A percentile compares a stretch with the other conserved stretches of the same genome.
phyloP scores from a whole-genome alignment of 192 early-diverging fungal genomes.

The Podila clonocystis region DNA sequence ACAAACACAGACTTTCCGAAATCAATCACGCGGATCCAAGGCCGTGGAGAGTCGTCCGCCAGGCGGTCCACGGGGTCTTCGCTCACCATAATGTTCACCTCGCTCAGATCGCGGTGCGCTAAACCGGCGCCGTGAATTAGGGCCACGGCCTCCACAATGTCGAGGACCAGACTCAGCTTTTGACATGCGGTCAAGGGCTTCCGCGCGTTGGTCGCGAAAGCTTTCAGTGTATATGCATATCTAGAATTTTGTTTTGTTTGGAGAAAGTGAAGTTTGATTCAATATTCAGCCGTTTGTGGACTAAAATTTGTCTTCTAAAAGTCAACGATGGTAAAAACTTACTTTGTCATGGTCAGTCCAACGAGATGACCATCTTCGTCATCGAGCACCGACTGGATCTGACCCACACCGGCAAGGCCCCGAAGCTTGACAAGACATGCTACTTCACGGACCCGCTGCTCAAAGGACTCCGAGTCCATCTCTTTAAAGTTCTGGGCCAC shows the following conservation, averaged over 20 bases:
- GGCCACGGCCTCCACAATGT: conserved; percentile 62
- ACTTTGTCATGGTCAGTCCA: conserved; percentile 68
- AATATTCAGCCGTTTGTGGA: no score
- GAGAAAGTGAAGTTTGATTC: no score
- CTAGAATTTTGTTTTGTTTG: no score
- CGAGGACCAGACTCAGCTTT: conserved; percentile 61
- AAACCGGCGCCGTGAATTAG: conserved; percentile 62
- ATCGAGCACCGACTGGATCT: conserved; percentile 62
- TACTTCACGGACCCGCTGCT: conserved; percentile 64
- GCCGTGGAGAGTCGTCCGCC: conserved; percentile 53
- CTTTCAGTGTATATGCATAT: conserved; percentile 65
- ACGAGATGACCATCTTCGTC: conserved; percentile 61
- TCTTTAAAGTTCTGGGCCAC: conserved; percentile 69
- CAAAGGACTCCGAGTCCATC: conserved; percentile 60
- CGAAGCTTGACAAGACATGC: conserved; percentile 59
- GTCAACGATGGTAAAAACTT: background rate
- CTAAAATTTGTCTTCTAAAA: background rate
- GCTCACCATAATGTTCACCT: conserved; percentile 70
- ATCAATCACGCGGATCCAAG: conserved; percentile 64
- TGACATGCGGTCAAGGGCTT: conserved; percentile 59
- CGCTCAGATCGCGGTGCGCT: conserved; percentile 67
- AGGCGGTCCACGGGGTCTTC: conserved; percentile 46
- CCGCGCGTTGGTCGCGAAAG: conserved; percentile 61
- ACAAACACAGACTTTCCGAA: conserved; percentile 71
- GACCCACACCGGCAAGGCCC: conserved; percentile 59